Evolutionary conservation across 1,139 yeast species (phyloP).

Genomic region (Geotrichum histeridarum): DNA sequence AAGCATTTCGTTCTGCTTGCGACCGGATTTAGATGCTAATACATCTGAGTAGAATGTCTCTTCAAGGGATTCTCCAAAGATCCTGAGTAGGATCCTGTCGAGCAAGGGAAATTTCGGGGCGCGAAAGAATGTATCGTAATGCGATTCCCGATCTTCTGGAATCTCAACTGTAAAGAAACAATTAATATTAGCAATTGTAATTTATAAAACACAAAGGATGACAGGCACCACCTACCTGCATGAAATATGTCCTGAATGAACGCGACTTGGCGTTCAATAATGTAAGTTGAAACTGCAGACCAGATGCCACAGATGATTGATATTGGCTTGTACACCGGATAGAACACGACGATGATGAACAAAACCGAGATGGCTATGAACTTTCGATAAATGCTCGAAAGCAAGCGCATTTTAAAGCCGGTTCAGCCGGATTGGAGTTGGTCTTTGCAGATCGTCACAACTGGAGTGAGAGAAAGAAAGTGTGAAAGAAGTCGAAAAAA

Average conservation of each 20-base stretch:
- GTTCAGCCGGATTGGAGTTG: too few relatives aligned
- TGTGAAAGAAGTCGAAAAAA: too few relatives aligned
- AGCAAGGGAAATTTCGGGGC: not conserved
- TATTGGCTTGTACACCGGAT: conserved; percentile 14
- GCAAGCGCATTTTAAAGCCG: too few relatives aligned
- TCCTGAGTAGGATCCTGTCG: not conserved
- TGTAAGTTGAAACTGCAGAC: not conserved
- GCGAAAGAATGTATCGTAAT: not conserved
- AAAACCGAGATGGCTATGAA: not conserved
- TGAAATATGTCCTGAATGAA: conserved; percentile 8
- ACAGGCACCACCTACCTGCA: conserved; percentile 3
- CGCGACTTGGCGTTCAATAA: conserved; percentile 8
- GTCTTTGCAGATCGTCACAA: too few relatives aligned
- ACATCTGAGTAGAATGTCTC: conserved; percentile 12
- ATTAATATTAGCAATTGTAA: not conserved
- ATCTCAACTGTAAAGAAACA: not conserved
- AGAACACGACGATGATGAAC: not conserved
- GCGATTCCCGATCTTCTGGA: conserved; percentile 13
- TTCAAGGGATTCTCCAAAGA: conserved; percentile 3
- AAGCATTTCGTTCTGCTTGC: not conserved
- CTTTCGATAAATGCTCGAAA: not conserved
- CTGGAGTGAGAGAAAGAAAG: too few relatives aligned
- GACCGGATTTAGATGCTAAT: conserved; percentile 3
- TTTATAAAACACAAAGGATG: not conserved
- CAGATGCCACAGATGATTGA: conserved; percentile 1